Evolutionary conservation across 1,284 basidiomycete species (phyloP).

Genomic region (Phlebopus sp.): DNA sequence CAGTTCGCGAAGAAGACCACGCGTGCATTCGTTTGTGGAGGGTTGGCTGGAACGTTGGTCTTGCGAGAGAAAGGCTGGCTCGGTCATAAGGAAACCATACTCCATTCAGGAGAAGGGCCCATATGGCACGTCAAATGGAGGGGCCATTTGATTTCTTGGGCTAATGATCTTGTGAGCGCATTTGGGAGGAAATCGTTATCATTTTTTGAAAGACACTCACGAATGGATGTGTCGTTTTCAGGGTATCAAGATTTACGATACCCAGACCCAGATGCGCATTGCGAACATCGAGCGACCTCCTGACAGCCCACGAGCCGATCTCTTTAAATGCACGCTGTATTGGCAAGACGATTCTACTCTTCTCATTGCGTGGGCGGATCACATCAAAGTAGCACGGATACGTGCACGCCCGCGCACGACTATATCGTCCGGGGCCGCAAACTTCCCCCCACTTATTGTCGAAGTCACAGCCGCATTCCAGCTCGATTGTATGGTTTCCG

Average conservation of each 20-base stretch:
- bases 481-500: slow-evolving; percentile 94
- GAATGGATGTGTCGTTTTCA: slow-evolving; percentile 26
- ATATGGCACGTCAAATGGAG: slow-evolving; percentile 93
- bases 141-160: slow-evolving; percentile 90
- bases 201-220: not conserved
- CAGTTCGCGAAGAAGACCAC: slow-evolving; percentile 80
- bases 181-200: not conserved
- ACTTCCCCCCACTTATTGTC: slow-evolving; percentile 56
- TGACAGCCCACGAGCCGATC: slow-evolving; percentile 84
- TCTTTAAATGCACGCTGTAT: slow-evolving; percentile 88
- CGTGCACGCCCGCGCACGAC: slow-evolving; percentile 57
- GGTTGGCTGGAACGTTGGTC: slow-evolving; percentile 85
- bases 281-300: slow-evolving; percentile 83
- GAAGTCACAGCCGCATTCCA: slow-evolving; percentile 93
- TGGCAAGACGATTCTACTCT: slow-evolving; percentile 94
- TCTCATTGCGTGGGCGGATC: slow-evolving; percentile 92
- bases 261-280: slow-evolving; percentile 74
- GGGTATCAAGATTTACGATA: slow-evolving; percentile 96
- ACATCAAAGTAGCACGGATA: slow-evolving; percentile 88
- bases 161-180: slow-evolving; percentile 78
- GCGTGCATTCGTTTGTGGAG: slow-evolving; percentile 91
- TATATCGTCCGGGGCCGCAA: slow-evolving; percentile 36
- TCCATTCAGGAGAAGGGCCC: slow-evolving; percentile 91
- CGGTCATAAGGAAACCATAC: slow-evolving; percentile 86
- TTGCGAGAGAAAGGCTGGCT: slow-evolving; percentile 96